Percentiles rank a stretch among this genome's conserved stretches.
These are phyloP conservation scores for Exophiala sp. DNA, from an alignment of 2,329 filamentous ascomycete species.

Conservation along the genomic window DNA sequence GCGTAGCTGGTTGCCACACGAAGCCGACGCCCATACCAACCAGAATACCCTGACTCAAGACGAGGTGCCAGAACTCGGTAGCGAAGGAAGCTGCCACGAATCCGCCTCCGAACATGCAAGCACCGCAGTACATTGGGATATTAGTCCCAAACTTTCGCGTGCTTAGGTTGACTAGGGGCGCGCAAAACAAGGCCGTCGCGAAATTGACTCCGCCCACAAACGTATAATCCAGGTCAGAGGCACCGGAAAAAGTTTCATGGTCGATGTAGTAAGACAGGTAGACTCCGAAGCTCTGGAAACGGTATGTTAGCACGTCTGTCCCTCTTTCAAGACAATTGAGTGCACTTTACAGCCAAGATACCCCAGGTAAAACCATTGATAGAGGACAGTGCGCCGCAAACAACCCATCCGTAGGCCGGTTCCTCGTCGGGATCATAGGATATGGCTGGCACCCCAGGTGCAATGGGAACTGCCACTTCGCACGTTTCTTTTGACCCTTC, in stretches of 20 bases:
- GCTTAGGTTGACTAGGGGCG: slow-evolving; percentile 30
- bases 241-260: slow-evolving; percentile 30
- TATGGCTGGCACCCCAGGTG: slow-evolving; percentile 1
- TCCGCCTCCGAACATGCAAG: slow-evolving; percentile 24
- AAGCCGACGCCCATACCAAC: slow-evolving; percentile 32
- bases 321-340: neutral
- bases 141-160: slow-evolving; percentile 26
- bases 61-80: slow-evolving; percentile 27
- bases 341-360: slow-evolving; percentile 25
- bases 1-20: slow-evolving; percentile 27
- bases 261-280: slow-evolving; percentile 43
- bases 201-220: slow-evolving; percentile 34
- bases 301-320: neutral
- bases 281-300: slow-evolving; percentile 38
- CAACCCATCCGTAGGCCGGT: slow-evolving; percentile 35
- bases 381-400: slow-evolving; percentile 27
- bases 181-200: slow-evolving; percentile 28
- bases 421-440: slow-evolving; percentile 15
- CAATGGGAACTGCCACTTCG: slow-evolving; percentile 12
- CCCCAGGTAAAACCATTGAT: slow-evolving; percentile 37
- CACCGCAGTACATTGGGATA: slow-evolving; percentile 28
- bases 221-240: slow-evolving; percentile 31
- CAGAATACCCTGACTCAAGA: slow-evolving; percentile 31
- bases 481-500: neutral
- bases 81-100: slow-evolving; percentile 32